Base-by-base conservation (phyloP, 2,329 filamentous ascomycete species). In the Xylariaceae sp. region DNA sequence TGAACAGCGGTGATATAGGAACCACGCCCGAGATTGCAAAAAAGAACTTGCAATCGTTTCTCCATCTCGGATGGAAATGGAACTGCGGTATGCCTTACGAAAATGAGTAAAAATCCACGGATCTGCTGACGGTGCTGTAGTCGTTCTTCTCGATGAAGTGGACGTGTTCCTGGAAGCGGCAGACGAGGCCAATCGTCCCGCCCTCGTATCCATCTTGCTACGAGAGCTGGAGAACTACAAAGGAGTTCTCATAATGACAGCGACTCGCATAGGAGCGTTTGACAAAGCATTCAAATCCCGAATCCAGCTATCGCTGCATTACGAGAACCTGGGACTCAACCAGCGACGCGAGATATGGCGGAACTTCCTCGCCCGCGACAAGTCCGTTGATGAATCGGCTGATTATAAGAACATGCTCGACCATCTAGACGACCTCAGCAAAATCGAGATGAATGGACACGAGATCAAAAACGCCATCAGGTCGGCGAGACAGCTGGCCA, bases 231-330 rank as follows among this genome's bases (percentile, higher is more conserved):
- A 64, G 10, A 60, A 61, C 15, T 63, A 61, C 47, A 51, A 60
- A 6, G 58, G 63, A 2, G 52, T 62, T 7, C 49, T 64, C 11
- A 61, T 64, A 3, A 56, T 63, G 2, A 63, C 60, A 6, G 53
- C 17, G 4, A 64, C 61, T 44, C 54, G 58, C 5, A 57, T 64
- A 10, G 56, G 61, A 17, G 59, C 57, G 0, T 61, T 63, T 15
- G 63, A 63, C 17, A 53, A 62, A 23, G 61, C 58, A 8, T 64
- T 64, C 63, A 55, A 53, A 10, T 63, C 63, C 2, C 58, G 58
- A 11, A 63, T 64, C 15, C 58, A 64, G 18, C 55, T 64, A 2
- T 53, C 58, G 2, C 35, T 63, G 7, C 49, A 62, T 49, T 64
- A 64, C 47, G 56, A 55, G 23, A 3, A 17, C 1, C 53, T 61